Conservation (phyloP, 2,329 filamentous ascomycete genomes). For the Fusarium abutilonis region DNA sequence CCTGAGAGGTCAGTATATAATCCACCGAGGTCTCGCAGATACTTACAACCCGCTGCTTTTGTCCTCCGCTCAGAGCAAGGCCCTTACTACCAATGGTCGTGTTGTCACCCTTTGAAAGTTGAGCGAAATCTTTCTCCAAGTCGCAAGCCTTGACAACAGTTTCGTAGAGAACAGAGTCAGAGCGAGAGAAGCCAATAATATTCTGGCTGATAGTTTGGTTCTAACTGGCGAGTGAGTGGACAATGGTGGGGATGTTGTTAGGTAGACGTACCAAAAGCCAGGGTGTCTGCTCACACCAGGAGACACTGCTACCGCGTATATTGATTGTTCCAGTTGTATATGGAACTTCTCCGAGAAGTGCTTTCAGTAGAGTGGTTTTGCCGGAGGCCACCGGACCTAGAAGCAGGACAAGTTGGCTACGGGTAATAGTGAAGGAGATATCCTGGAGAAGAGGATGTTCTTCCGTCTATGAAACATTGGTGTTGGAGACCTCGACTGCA, state of each 20-base stretch:
- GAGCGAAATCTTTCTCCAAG: conserved; percentile 48
- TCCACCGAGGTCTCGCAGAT: not conserved
- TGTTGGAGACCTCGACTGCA: conserved; percentile 34
- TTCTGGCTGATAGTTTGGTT: conserved; percentile 51
- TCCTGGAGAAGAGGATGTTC: conserved; percentile 44
- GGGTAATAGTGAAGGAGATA: conserved; percentile 49
- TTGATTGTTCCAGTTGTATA: conserved; percentile 33
- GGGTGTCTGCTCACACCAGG: conserved; percentile 50
- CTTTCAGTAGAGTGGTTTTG: conserved; percentile 57
- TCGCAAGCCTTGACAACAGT: conserved; percentile 45
- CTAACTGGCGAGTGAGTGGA: conserved; percentile 17
- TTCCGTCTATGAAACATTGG: conserved; percentile 51
- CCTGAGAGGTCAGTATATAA: conserved; percentile 36
- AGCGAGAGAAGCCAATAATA: conserved; percentile 47
- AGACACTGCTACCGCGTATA: conserved; percentile 26
- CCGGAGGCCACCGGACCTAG: conserved; percentile 57
- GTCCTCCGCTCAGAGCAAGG: conserved; percentile 58
- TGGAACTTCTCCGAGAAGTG: conserved; percentile 50
- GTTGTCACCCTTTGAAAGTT: conserved; percentile 50
- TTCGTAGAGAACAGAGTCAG: conserved; percentile 43
- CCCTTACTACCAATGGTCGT: conserved; percentile 58
- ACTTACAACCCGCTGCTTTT: conserved; percentile 55
- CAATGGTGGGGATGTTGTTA: too few species aligned
- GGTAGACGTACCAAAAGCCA: conserved; percentile 46
- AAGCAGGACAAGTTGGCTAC: conserved; percentile 51